A percentile compares a stretch with the other conserved stretches of the same genome.
phyloP scores from a whole-genome alignment of 129 eudicot species.

The Artemisia tridentata region DNA sequence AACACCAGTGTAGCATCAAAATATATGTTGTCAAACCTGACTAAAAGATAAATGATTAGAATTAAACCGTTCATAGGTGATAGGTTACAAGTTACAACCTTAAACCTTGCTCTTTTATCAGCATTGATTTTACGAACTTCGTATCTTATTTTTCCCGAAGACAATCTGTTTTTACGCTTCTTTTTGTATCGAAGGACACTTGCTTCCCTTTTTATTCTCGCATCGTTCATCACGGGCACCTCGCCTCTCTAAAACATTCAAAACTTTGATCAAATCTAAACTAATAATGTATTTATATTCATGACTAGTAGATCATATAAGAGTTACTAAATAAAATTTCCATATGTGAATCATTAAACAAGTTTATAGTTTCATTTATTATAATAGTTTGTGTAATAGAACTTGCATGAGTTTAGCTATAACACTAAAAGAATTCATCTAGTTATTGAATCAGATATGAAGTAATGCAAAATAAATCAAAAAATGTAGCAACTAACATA shows the following conservation, averaged over 20 bases:
- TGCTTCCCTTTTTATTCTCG: conserved; percentile 40
- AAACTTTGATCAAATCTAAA: background rate
- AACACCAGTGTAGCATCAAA: no score
- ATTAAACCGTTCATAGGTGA: no score
- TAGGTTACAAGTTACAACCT: conserved; percentile 27
- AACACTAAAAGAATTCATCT: background rate
- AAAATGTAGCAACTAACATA: conserved; percentile 31
- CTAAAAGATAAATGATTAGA: background rate
- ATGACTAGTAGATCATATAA: background rate
- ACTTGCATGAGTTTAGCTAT: background rate
- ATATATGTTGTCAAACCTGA: no score
- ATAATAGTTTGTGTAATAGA: background rate
- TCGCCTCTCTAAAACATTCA: conserved; percentile 37
- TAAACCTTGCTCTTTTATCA: conserved; percentile 44
- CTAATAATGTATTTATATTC: background rate
- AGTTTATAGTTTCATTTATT: background rate
- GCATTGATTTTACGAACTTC: conserved; percentile 53
- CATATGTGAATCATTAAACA: no score
- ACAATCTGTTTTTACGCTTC: conserved; percentile 41
- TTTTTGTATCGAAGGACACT: conserved; percentile 46
- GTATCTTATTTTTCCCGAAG: conserved; percentile 41
- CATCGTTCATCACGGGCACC: conserved; percentile 45
- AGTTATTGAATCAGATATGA: background rate
- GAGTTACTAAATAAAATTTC: background rate
- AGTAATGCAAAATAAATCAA: background rate